Base-by-base conservation (phyloP, 2,329 filamentous ascomycete genomes). In the Cordyceps cicadae region DNA sequence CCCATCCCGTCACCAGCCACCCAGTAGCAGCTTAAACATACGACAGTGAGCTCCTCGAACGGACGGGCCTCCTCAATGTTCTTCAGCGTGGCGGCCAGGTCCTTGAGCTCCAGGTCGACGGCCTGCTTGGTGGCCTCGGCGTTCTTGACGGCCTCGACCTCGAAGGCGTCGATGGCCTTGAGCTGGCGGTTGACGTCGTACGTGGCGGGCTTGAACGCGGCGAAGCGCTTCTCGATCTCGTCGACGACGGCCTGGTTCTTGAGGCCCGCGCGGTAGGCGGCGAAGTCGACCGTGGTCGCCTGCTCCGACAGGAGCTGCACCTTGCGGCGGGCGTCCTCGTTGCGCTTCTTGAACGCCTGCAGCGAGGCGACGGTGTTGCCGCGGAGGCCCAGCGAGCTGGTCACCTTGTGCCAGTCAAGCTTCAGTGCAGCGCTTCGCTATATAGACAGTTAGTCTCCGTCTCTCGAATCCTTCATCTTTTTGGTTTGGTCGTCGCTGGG, bases 341-440 rank as follows among this genome's bases (percentile, higher is more conserved):
- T 97, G 81, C 94, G 92, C 87, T 96, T 94, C 87, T 99, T 99
- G 88, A 99, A 99, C 67, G 90, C 85, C 76, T 93, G 88, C 64
- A 99, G 91, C 64, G 93, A 89, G 71, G 88, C 80, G 69, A 90
- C 92, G 69, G 94, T 99, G 81, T 92, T 90, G 76, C 94, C 94
- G 77, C 90, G 90, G 77, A 99, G 91, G 77, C 93, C 93, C 72
- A 99, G 92, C 74, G 93, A 95, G 79, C 85, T 86, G 79, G 88
- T 88, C 74, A 99, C 86, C 82, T 95, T 94, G 81, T 86, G 86
- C 94, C 94, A 99, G 87, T 99, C 94, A 84, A 99, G 86, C 87
- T 97, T 99, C 80, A 95, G 86, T 79, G 93, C 92, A 83, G 93
- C 92, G 86, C 91, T 96, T 85, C 92, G 89, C 93, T 97, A 77